A percentile compares a stretch with the other conserved stretches of the same genome.
These are phyloP conservation scores for Oryza officinalis DNA, from an alignment of 176 grass and related monocot genomes.

Conservation along the genomic window DNA sequence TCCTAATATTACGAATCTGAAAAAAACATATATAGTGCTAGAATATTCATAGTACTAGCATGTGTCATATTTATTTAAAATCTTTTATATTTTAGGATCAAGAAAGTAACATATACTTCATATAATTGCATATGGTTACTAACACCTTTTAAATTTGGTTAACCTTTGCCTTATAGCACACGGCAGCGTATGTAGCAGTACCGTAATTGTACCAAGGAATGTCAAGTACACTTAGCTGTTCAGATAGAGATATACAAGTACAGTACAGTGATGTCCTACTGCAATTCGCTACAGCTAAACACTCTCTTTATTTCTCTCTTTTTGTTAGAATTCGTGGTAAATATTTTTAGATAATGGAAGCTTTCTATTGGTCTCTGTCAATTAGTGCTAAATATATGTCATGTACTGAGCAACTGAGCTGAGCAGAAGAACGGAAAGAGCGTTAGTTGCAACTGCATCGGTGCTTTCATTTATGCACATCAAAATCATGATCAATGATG, in stretches of 20 bases:
- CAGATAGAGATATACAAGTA: background rate
- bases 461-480: constrained; percentile 33
- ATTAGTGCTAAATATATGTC: background rate
- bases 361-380: too few relatives aligned
- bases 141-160: background rate
- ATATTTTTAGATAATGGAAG: too few relatives aligned
- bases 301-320: background rate
- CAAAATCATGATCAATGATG: constrained; percentile 15
- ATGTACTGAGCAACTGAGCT: background rate
- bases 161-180: background rate
- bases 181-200: background rate
- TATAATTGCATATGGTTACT: background rate
- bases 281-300: background rate
- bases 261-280: background rate
- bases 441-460: constrained; percentile 6
- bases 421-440: background rate
- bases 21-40: too few relatives aligned
- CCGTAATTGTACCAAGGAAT: background rate
- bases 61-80: too few relatives aligned
- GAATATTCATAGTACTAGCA: too few relatives aligned
- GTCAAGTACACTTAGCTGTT: background rate
- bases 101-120: too few relatives aligned
- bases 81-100: too few relatives aligned
- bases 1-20: too few relatives aligned
- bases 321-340: background rate